Conservation (phyloP, 164 flowering plant species). For the Litsea cubeba region DNA sequence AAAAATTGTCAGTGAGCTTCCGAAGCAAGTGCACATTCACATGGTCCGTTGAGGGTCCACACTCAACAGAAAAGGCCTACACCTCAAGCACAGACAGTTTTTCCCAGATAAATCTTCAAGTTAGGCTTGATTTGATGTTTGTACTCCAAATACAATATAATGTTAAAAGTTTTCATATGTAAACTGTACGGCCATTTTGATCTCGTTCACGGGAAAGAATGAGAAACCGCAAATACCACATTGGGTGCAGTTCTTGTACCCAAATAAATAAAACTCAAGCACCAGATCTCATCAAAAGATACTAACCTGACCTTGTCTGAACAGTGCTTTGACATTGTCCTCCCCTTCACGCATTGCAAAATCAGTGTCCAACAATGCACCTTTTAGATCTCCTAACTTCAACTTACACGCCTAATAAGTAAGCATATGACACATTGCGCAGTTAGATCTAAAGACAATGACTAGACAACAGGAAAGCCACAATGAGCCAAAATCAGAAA, state of each 20-base stretch:
- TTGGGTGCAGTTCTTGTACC: background rate
- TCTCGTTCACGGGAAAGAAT: background rate
- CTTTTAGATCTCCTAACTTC: conserved; percentile 83
- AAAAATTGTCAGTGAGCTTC: too few species aligned
- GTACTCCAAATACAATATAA: too few species aligned
- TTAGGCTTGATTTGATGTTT: too few species aligned
- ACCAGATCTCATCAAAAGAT: background rate
- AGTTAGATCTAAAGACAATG: background rate
- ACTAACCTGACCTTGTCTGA: conserved; percentile 96
- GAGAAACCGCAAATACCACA: background rate
- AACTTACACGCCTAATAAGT: conserved; percentile 73
- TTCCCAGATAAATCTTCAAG: too few species aligned
- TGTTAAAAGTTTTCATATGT: too few species aligned
- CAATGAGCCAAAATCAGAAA: too few species aligned
- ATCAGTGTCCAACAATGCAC: conserved; percentile 86
- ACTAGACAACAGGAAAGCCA: too few species aligned
- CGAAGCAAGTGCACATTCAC: too few species aligned
- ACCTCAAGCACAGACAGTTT: too few species aligned
- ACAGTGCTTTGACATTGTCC: conserved; percentile 80
- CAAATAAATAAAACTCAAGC: background rate
- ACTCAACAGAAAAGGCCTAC: too few species aligned
- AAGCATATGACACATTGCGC: background rate
- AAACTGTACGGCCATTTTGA: too few species aligned
- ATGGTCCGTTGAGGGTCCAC: too few species aligned
- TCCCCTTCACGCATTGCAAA: conserved; percentile 92